phyloP scores from a whole-genome alignment of 1,284 basidiomycete genomes.

The Sporisorium exsertum region DNA sequence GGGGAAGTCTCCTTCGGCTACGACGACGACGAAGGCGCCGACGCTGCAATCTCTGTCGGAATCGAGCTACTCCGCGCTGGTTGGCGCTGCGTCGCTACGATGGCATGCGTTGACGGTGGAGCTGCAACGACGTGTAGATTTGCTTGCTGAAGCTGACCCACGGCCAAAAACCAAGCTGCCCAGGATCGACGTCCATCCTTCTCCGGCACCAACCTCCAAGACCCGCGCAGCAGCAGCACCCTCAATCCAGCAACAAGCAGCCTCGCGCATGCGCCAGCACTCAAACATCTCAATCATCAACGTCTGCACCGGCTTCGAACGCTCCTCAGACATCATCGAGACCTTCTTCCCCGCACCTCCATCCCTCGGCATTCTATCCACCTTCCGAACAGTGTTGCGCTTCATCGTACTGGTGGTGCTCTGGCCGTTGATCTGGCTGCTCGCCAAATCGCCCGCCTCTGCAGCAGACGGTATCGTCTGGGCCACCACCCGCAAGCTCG shows the following conservation, averaged over 20 bases:
- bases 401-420: constrained; percentile 20
- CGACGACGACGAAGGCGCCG: not conserved
- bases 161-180: constrained; percentile 55
- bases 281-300: constrained; percentile 59
- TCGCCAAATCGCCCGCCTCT: constrained; percentile 46
- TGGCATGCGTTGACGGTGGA: constrained; percentile 56
- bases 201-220: constrained; percentile 1
- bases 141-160: constrained; percentile 58
- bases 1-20: not conserved
- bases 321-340: constrained; percentile 44
- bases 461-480: constrained; percentile 53
- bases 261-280: constrained; percentile 19
- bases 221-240: constrained; percentile 2
- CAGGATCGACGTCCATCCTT: constrained; percentile 44
- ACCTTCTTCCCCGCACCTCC: constrained; percentile 27
- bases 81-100: constrained; percentile 47
- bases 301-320: constrained; percentile 66
- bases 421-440: constrained; percentile 53
- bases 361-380: not conserved
- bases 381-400: constrained; percentile 9
- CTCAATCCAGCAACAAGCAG: constrained; percentile 6
- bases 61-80: constrained; percentile 20
- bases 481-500: constrained; percentile 39
- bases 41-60: constrained; percentile 14
- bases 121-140: constrained; percentile 56